A percentile compares a stretch with the other conserved stretches of the same genome.
Evolutionary conservation across 768 basidiomycete genomes (phyloP).

Genomic region (Trichaptum fuscoviolaceum): DNA sequence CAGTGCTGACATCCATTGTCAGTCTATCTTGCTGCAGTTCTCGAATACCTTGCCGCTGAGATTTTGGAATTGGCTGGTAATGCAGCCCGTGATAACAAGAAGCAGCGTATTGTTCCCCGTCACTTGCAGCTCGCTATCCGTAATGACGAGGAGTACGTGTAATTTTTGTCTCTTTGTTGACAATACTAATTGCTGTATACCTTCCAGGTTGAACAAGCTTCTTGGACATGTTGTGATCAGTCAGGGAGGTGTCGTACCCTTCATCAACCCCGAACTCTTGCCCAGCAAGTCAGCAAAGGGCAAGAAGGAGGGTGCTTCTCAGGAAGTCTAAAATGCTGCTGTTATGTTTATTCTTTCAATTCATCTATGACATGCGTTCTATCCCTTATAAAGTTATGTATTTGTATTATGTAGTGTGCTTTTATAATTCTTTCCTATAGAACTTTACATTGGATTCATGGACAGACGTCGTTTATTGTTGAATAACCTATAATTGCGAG

Average conservation of each 20-base stretch:
- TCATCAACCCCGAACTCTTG: constrained; percentile 44
- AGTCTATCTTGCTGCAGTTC: constrained; percentile 82
- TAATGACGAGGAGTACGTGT: constrained; percentile 64
- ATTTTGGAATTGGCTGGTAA: constrained; percentile 82
- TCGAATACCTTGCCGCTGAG: constrained; percentile 85
- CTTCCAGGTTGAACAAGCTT: constrained; percentile 47
- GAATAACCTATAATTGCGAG: background rate
- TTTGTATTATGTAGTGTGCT: constrained; percentile 1
- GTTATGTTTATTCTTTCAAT: background rate
- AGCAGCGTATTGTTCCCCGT: constrained; percentile 76
- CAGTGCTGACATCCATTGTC: background rate
- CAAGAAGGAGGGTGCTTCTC: constrained; percentile 14
- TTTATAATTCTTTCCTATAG: background rate
- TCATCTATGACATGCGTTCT: background rate
- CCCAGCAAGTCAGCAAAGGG: constrained; percentile 23
- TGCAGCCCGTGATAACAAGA: constrained; percentile 76
- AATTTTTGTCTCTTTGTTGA: background rate
- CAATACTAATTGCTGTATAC: constrained; percentile 1
- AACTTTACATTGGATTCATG: background rate
- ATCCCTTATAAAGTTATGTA: background rate
- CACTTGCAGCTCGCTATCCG: constrained; percentile 73
- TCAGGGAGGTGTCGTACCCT: constrained; percentile 71
- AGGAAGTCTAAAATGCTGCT: constrained; percentile 12
- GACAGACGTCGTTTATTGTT: background rate
- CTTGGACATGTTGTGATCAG: constrained; percentile 63